Conservation (phyloP, 2,329 filamentous ascomycete genomes). For the Fusarium nematophilum region DNA sequence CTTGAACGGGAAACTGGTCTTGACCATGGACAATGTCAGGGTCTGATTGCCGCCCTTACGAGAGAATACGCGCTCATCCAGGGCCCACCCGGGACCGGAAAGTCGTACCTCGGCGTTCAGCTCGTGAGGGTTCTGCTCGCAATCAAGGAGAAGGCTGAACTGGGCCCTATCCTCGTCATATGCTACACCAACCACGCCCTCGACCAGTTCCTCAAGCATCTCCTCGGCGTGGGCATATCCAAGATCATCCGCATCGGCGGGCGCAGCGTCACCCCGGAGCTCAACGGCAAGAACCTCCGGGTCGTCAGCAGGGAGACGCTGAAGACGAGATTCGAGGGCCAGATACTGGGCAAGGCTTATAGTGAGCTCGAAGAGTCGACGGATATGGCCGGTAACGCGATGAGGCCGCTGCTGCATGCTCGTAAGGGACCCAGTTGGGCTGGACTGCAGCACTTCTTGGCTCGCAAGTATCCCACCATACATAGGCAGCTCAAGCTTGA, state of each 20-base stretch:
- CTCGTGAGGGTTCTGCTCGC: constrained; percentile 64
- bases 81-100: constrained; percentile 77
- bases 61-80: constrained; percentile 71
- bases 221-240: constrained; percentile 57
- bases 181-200: constrained; percentile 62
- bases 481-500: background rate
- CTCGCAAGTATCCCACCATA: background rate
- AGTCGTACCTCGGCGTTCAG: constrained; percentile 69
- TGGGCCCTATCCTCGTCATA: constrained; percentile 60
- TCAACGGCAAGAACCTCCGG: constrained; percentile 13
- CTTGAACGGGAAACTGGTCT: constrained; percentile 54
- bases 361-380: background rate
- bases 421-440: background rate
- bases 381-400: background rate
- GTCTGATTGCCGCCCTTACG: constrained; percentile 64
- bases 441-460: background rate
- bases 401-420: background rate
- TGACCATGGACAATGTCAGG: constrained; percentile 62
- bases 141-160: constrained; percentile 49
- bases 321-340: constrained; percentile 5
- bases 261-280: constrained; percentile 13
- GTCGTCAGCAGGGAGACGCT: background rate
- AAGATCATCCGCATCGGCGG: constrained; percentile 69
- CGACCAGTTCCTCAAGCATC: constrained; percentile 67
- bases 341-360: constrained; percentile 1